Conservation (phyloP, 305 asterid genomes). For the Solanum hybrid region DNA sequence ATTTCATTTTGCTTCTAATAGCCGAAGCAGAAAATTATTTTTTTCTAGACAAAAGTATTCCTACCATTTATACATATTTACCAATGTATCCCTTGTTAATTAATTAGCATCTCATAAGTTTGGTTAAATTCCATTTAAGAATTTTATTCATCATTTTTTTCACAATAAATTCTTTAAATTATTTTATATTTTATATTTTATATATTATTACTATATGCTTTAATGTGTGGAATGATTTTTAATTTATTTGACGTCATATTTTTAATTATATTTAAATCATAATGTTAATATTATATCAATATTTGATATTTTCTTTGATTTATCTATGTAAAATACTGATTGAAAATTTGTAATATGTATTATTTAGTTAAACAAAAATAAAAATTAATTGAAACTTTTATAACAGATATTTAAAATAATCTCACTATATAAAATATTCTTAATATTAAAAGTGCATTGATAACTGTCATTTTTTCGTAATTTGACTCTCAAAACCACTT, state of each 20-base stretch:
- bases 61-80: not conserved
- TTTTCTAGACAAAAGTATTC: not conserved
- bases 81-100: not conserved
- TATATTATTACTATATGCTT: not conserved
- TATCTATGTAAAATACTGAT: too few species aligned
- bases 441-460: not conserved
- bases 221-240: not conserved
- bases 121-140: not conserved
- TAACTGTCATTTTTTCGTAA: not conserved
- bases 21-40: not conserved
- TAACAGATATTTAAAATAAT: not conserved
- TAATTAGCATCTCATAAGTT: not conserved
- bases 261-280: too few species aligned
- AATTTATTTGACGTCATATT: not conserved
- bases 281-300: too few species aligned
- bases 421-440: not conserved
- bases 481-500: not conserved
- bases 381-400: too few species aligned
- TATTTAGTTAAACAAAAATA: not conserved
- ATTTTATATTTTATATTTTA: too few species aligned
- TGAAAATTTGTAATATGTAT: too few species aligned
- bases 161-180: not conserved
- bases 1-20: not conserved
- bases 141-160: not conserved
- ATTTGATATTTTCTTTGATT: too few species aligned